These are phyloP conservation scores for Beauveria pseudobassiana DNA, from an alignment of 2,329 filamentous ascomycete genomes.

Conservation along the genomic window DNA sequence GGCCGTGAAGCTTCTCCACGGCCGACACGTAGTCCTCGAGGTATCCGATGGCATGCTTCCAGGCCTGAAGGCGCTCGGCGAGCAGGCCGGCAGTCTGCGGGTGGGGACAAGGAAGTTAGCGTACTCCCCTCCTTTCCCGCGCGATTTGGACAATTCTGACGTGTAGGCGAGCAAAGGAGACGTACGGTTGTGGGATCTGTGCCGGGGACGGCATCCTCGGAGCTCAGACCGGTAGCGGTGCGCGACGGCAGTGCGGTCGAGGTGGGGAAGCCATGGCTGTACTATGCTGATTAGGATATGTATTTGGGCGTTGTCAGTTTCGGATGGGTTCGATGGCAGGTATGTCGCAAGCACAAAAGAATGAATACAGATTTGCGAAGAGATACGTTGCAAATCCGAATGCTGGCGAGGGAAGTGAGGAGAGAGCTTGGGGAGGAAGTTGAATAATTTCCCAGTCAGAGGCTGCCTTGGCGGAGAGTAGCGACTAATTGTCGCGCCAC, in stretches of 20 bases:
- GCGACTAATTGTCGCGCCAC: too few species aligned
- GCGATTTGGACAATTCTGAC: background rate
- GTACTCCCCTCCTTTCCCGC: background rate
- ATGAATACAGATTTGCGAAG: too few species aligned
- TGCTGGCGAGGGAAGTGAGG: too few species aligned
- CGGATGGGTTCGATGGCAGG: background rate
- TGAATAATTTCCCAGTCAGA: too few species aligned
- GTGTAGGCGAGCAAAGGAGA: conserved; percentile 10
- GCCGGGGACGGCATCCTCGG: conserved; percentile 53
- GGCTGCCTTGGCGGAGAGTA: too few species aligned
- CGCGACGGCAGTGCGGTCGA: conserved; percentile 34
- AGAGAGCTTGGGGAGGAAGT: too few species aligned
- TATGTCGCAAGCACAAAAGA: background rate
- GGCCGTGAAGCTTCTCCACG: conserved; percentile 78
- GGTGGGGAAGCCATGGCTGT: conserved; percentile 6
- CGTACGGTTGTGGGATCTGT: conserved; percentile 51
- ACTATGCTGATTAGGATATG: background rate
- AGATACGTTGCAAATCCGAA: too few species aligned
- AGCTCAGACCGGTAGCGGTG: conserved; percentile 39
- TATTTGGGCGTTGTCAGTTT: background rate
- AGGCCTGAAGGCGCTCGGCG: conserved; percentile 80
- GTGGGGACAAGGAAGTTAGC: background rate
- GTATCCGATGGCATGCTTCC: conserved; percentile 90
- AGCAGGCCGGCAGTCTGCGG: conserved; percentile 69
- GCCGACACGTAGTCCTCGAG: conserved; percentile 83